Base-by-base conservation (phyloP, 441 rosid genomes). In the Populus hybrid region DNA sequence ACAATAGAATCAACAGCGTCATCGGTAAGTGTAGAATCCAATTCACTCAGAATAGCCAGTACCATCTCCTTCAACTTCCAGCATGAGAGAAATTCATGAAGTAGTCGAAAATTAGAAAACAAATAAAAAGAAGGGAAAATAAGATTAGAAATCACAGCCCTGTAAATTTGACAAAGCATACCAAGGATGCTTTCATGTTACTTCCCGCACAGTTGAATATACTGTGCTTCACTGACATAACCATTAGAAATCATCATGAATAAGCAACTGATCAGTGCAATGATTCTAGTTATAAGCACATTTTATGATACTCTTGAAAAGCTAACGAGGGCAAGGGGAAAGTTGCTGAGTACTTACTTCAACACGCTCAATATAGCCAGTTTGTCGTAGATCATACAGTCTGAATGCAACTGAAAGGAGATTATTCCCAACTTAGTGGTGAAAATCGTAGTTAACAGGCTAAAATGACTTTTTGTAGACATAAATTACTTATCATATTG, bases 21-120 rank as follows among this genome's bases (percentile, higher is more conserved):
- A 61, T 83, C 45, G 0, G 91, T 67, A 61, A 95, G 88, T 53
- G 74, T 77, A 76, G 92, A 77, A 38, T 86, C 90, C 12, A 96
- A 90, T 86, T 93, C 98, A 24, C 78, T 59, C 16, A 90, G 77
- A 76, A 91, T 81, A 72, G 95, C 96, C 61, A 85, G 24, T 26
- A 95, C 91, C 98, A 95, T 91, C 80, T 88, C 88, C 89, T 87
- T 89, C 82, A 95, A 67, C 98, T 93, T 79, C 75, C 24, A 24
- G 11, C 69, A 59, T 11, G 50, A 66, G 16, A 74, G 78, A 50
- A 42, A 73, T 67, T 42, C 5, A 31, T 11, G 65, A 63, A 7
- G 70, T 64, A 8, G 21, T 6, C 18, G 2, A 68, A 42, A 53
- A 65, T 81, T 65, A 80, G 78, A 35, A 10, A 24, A 24, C 8